A percentile compares a stretch with the other conserved stretches of the same genome.
Evolutionary conservation across 1,284 basidiomycete species (phyloP).

Genomic region (Moesziomyces sp.): DNA sequence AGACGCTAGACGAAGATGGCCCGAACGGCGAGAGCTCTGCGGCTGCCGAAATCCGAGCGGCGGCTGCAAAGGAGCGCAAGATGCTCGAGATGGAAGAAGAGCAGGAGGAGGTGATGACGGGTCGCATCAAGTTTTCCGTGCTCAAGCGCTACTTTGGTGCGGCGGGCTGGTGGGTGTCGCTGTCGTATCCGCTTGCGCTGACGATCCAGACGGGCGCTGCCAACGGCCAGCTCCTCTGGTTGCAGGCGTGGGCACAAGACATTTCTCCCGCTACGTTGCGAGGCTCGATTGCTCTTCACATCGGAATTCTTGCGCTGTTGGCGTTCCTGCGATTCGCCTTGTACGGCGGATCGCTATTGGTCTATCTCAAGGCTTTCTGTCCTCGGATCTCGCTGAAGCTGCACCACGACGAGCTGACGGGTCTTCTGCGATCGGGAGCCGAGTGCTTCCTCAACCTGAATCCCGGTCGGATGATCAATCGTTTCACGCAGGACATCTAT

Average conservation of each 20-base stretch:
- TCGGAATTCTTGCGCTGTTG: slow-evolving; percentile 2
- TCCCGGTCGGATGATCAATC: slow-evolving; percentile 42
- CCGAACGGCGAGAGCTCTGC: slow-evolving; percentile 6
- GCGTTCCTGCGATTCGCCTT: background rate
- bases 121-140: slow-evolving; percentile 6
- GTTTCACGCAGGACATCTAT: slow-evolving; percentile 51
- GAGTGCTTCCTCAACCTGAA: slow-evolving; percentile 33
- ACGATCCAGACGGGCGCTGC: slow-evolving; percentile 1
- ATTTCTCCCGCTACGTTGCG: slow-evolving; percentile 7
- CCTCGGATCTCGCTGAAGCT: slow-evolving; percentile 9
- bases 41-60: slow-evolving; percentile 6
- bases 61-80: slow-evolving; percentile 11
- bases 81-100: slow-evolving; percentile 10
- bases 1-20: slow-evolving; percentile 1
- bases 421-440: slow-evolving; percentile 13
- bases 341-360: slow-evolving; percentile 5
- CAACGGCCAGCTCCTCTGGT: slow-evolving; percentile 14
- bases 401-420: slow-evolving; percentile 15
- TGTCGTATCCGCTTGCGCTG: slow-evolving; percentile 5
- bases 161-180: slow-evolving; percentile 3
- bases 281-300: slow-evolving; percentile 6
- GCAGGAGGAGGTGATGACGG: slow-evolving; percentile 13
- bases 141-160: slow-evolving; percentile 14
- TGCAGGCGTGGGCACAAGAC: slow-evolving; percentile 13
- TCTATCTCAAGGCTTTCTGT: slow-evolving; percentile 2